A percentile compares a stretch with the other conserved stretches of the same genome.
Evolutionary conservation across 371 early-diverging fungal genomes (phyloP).

Genomic region (Paraphysoderma sedebokerense): DNA sequence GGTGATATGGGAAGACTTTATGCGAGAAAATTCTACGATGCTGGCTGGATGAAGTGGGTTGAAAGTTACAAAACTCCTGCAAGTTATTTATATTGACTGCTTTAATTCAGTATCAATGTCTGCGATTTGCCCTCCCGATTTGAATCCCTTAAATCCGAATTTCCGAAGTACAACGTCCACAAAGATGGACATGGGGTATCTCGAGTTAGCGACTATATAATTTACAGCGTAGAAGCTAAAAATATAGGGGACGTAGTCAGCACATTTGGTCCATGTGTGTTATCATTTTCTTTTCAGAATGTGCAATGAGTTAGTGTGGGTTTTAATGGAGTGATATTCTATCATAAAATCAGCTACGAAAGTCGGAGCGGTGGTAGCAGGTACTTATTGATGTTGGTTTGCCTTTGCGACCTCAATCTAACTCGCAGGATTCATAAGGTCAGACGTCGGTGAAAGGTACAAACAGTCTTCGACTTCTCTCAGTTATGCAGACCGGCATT

Average conservation of each 20-base stretch:
- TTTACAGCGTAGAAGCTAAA: constrained; percentile 89
- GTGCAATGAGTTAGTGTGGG: not conserved
- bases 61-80: not conserved
- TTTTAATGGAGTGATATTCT: not conserved
- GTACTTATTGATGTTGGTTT: too few relatives aligned
- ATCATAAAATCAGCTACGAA: constrained; percentile 45
- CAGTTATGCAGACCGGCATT: not conserved
- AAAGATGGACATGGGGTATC: not conserved
- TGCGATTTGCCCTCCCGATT: constrained; percentile 68
- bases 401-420: not conserved
- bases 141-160: constrained; percentile 38
- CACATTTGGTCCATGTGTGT: constrained; percentile 62
- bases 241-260: constrained; percentile 60
- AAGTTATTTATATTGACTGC: not conserved
- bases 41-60: constrained; percentile 58
- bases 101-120: constrained; percentile 35
- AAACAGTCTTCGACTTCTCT: not conserved
- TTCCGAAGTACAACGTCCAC: constrained; percentile 5
- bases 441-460: constrained; percentile 73
- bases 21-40: constrained; percentile 42
- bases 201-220: constrained; percentile 56
- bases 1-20: constrained; percentile 94
- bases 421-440: constrained; percentile 14
- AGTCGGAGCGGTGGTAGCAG: constrained; percentile 68
- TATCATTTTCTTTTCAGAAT: too few relatives aligned